phyloP scores from a whole-genome alignment of 495 filamentous ascomycete species.

The Lophiotrema nucula region DNA sequence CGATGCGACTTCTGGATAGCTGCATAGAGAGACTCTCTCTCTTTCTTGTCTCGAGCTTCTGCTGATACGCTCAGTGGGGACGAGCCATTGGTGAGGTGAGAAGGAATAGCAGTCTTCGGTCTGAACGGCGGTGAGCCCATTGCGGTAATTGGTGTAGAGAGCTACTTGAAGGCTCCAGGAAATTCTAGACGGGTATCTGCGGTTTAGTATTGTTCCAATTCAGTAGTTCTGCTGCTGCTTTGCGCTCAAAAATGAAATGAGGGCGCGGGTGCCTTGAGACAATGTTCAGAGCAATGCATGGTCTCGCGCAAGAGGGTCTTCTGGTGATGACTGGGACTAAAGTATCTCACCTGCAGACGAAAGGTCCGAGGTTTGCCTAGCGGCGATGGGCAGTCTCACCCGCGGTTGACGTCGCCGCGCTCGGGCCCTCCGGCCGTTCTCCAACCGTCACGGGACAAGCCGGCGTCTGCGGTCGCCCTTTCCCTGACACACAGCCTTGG shows the following conservation, averaged over 20 bases:
- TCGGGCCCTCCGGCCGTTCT: background rate
- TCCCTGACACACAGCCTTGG: no score
- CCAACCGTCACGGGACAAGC: no score
- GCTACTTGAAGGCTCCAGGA: background rate
- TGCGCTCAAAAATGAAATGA: no score
- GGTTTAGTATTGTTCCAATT: constrained; percentile 5
- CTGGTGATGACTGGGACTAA: constrained; percentile 3
- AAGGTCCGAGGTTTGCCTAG: no score
- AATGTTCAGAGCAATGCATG: constrained; percentile 3
- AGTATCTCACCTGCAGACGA: no score
- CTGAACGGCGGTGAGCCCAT: constrained; percentile 27
- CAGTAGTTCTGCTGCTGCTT: no score
- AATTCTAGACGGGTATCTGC: background rate
- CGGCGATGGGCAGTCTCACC: no score
- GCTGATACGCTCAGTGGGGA: constrained; percentile 24
- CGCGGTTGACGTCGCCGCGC: constrained; percentile 17
- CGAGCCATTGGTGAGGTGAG: constrained; percentile 29
- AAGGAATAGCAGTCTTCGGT: constrained; percentile 32
- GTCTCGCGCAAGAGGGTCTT: background rate
- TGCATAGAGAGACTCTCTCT: constrained; percentile 31
- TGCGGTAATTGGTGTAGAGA: background rate
- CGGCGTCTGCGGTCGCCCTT: no score
- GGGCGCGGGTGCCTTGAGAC: background rate
- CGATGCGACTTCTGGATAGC: constrained; percentile 30
- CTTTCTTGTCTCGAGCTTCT: constrained; percentile 33